Conservation (phyloP, 78 protist species). For the Planoprotostelium fungivorum region DNA sequence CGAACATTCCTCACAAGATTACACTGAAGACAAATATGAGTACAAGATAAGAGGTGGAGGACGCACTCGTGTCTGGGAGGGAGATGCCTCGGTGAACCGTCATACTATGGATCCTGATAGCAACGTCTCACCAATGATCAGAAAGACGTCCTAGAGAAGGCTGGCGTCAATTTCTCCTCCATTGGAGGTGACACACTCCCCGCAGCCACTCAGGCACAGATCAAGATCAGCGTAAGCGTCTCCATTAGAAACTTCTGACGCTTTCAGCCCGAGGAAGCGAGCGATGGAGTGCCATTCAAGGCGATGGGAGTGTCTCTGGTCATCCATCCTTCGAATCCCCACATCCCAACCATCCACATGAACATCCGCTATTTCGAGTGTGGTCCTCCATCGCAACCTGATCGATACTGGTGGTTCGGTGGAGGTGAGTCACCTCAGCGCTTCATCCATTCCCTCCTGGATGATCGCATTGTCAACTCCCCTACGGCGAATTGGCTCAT, state of each 20-base stretch:
- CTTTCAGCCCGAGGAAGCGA: background rate
- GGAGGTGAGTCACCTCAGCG: constrained; percentile 27
- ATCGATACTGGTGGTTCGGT: constrained; percentile 69
- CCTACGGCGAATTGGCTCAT: background rate
- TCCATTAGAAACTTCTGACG: background rate
- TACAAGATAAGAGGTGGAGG: constrained; percentile 44
- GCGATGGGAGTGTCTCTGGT: constrained; percentile 75
- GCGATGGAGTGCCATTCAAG: constrained; percentile 18
- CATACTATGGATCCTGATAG: background rate
- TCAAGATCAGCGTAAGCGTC: background rate
- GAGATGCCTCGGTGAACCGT: background rate
- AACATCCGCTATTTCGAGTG: constrained; percentile 67
- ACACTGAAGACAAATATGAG: background rate
- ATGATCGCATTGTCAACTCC: background rate
- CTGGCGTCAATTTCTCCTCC: constrained; percentile 57
- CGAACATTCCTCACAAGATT: background rate
- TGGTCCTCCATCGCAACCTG: constrained; percentile 18
- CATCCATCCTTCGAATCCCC: constrained; percentile 62
- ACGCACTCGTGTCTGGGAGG: constrained; percentile 58
- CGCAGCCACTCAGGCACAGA: constrained; percentile 49
- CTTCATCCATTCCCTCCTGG: background rate
- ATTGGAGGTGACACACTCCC: constrained; percentile 51
- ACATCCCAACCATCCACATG: constrained; percentile 70
- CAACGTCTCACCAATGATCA: background rate
- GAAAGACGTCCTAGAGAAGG: constrained; percentile 39